Evolutionary conservation across 371 early-diverging fungal species (phyloP).

Genomic region (Rhizopus arrhizus): DNA sequence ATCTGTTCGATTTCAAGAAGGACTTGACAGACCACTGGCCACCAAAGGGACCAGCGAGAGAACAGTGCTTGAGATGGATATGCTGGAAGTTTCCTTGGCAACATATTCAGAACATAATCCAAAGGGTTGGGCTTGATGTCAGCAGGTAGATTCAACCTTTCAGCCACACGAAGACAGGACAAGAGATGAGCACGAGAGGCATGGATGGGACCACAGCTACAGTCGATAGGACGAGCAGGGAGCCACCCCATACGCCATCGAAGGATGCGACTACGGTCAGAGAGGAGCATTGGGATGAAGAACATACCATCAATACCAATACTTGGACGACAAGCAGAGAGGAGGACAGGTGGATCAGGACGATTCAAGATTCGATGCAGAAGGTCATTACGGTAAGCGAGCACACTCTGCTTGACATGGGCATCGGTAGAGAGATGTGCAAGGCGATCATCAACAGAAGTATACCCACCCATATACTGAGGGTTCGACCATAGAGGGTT

Average conservation of each 20-base stretch:
- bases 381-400: not conserved
- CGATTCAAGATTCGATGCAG: too few species aligned
- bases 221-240: constrained; percentile 3
- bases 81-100: not conserved
- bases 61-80: not conserved
- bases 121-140: not conserved
- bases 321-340: not conserved
- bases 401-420: not conserved
- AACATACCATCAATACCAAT: constrained; percentile 3
- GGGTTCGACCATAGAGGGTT: not conserved
- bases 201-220: constrained; percentile 12
- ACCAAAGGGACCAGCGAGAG: not conserved
- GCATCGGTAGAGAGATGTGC: not conserved
- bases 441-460: not conserved
- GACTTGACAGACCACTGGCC: constrained; percentile 1
- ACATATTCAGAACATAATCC: not conserved
- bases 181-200: constrained; percentile 5
- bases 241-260: constrained; percentile 26
- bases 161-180: not conserved
- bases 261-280: constrained; percentile 10
- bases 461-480: not conserved
- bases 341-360: not conserved
- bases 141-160: not conserved
- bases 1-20: constrained; percentile 8
- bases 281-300: not conserved